Evolutionary conservation across 306 rosid species (phyloP).

Genomic region (Styphnolobium japonicum): DNA sequence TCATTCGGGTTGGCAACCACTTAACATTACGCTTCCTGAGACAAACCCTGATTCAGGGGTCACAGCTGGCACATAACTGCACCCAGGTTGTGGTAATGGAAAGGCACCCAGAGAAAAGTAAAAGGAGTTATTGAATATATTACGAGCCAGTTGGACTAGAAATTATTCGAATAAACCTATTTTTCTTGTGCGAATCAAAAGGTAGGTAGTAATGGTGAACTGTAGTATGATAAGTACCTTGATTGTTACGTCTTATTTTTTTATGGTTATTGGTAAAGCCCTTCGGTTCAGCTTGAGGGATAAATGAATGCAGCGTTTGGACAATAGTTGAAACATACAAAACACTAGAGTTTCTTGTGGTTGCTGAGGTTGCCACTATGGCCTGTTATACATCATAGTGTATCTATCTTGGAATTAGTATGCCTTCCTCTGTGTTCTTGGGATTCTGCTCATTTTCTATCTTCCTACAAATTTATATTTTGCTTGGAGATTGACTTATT

Average conservation of each 20-base stretch:
- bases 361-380: constrained; percentile 15
- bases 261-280: constrained; percentile 16
- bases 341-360: constrained; percentile 21
- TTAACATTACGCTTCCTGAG: constrained; percentile 58
- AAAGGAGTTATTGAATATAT: constrained; percentile 20
- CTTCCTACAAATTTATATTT: constrained; percentile 12
- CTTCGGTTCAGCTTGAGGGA: constrained; percentile 10
- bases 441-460: neutral
- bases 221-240: constrained; percentile 11
- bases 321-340: constrained; percentile 13
- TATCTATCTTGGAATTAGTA: constrained; percentile 24
- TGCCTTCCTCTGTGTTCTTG: neutral
- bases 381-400: constrained; percentile 16
- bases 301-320: constrained; percentile 29
- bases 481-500: constrained; percentile 28
- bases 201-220: constrained; percentile 29
- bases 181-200: neutral
- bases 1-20: constrained; percentile 92
- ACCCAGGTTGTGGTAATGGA: constrained; percentile 21
- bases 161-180: constrained; percentile 9
- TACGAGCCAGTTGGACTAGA: constrained; percentile 22
- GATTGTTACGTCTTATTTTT: neutral
- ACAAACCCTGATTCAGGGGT: constrained; percentile 38
- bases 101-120: constrained; percentile 25
- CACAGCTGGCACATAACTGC: constrained; percentile 8